phyloP scores from a whole-genome alignment of 2,329 filamentous ascomycete species.

The Rutstroemia sp. region DNA sequence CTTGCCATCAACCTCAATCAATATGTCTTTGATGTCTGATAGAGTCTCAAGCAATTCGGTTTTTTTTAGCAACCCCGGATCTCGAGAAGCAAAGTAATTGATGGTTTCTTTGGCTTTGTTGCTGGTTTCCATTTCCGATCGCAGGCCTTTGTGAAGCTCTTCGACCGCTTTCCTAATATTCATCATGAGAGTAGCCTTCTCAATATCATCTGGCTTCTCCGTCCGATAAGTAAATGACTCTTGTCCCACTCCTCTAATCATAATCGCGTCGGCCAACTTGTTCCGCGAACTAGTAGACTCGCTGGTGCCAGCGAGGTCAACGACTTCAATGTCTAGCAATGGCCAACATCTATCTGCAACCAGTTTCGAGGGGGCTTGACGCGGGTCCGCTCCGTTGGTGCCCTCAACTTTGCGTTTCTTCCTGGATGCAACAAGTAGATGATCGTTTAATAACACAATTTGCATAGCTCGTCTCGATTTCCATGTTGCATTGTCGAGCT shows the following conservation, averaged over 20 bases:
- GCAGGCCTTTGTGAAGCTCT: constrained; percentile 76
- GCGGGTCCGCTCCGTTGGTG: constrained; percentile 40
- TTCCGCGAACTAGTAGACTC: constrained; percentile 50
- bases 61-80: constrained; percentile 70
- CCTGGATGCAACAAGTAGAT: constrained; percentile 80
- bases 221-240: constrained; percentile 94
- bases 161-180: constrained; percentile 92
- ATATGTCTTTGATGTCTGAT: constrained; percentile 74
- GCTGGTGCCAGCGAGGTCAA: constrained; percentile 69
- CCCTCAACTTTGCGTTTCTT: constrained; percentile 87
- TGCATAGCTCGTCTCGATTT: constrained; percentile 85
- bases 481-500: constrained; percentile 95
- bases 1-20: constrained; percentile 93
- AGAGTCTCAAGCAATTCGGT: constrained; percentile 72
- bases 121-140: constrained; percentile 80
- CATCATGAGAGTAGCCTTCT: constrained; percentile 74
- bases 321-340: constrained; percentile 83
- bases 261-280: constrained; percentile 77
- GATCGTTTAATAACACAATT: constrained; percentile 89
- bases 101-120: constrained; percentile 79
- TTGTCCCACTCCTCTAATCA: constrained; percentile 74
- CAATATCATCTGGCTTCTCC: constrained; percentile 68
- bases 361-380: constrained; percentile 57
- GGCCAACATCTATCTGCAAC: constrained; percentile 95
- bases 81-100: constrained; percentile 75